Evolutionary conservation across 805 yeast genomes (phyloP), one percentile per base, ranked within the genome.

Genomic region (Danielia oregonensis): DNA sequence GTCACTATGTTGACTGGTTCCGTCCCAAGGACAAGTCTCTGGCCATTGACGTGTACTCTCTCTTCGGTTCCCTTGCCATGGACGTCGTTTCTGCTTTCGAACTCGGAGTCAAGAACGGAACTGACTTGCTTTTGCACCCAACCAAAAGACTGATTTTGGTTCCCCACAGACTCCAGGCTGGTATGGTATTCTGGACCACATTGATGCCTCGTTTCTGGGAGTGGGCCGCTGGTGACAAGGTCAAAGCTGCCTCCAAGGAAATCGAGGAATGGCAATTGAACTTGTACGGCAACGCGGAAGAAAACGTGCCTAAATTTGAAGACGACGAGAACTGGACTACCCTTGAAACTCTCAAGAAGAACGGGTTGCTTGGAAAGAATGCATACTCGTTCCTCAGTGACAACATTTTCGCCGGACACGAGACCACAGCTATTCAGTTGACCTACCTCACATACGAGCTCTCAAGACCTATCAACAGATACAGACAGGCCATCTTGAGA

Each of bases 341-440:
- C 3, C 49, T 67, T 24, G 63, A 62, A 37, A 47, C 62, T 4
- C 49, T 67, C 31, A 58, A 60, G 24, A 52, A 49, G 31, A 49
- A 49, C 32, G 69, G 69, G 2, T 42, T 57, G 19, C 35, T 32
- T 5, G 68, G 65, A 3, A 48, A 52, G 21, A 37, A 52, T 30
- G 71, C 72, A 2, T 66, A 65, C 44, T 55, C 69, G 1, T 62
- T 65, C 37, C 42, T 67, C 13, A 55, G 73, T 29, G 89, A 82
- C 49, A 86, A 82, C 51, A 68, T 81, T 24, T 80, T 82, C 29
- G 89, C 89, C 0, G 89, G 89, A 3, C 88, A 82, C 51, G 83
- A 81, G 49, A 82, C 89, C 4, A 80, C 55, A 8, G 48, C 46
- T 17, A 51, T 28, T 39, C 53, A 17, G n/a, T 52, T 82, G 38